Percentiles rank a stretch among this genome's conserved stretches.
Evolutionary conservation across 306 rosid species (phyloP).

Genomic region (Lotus japonicus): DNA sequence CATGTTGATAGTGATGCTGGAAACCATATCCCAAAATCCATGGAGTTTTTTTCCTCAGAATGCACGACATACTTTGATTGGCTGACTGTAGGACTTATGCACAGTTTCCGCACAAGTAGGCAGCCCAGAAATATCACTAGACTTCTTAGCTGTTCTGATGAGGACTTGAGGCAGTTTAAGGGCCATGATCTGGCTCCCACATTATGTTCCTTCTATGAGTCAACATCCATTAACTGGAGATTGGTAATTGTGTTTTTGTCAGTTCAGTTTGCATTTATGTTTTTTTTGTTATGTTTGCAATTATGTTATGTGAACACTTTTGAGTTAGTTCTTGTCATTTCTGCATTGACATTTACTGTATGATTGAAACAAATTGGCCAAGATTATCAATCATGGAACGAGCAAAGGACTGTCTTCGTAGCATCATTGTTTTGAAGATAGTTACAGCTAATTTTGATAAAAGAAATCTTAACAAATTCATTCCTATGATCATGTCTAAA

Average conservation of each 20-base stretch:
- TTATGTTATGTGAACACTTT: background rate
- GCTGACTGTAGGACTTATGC: no score
- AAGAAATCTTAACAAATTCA: background rate
- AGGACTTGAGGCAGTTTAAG: constrained; percentile 57
- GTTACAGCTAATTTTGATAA: background rate
- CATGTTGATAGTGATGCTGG: constrained; percentile 31
- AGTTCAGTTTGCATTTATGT: no score
- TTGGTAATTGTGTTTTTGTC: constrained; percentile 48
- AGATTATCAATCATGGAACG: background rate
- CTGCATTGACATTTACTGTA: background rate
- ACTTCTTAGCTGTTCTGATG: constrained; percentile 86
- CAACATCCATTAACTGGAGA: constrained; percentile 92
- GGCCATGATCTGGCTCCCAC: constrained; percentile 93
- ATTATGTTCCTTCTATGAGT: constrained; percentile 87
- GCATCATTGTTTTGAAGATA: constrained; percentile 6
- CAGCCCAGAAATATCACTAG: background rate
- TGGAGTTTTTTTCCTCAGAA: constrained; percentile 69
- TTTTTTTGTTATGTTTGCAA: no score
- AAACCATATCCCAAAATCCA: constrained; percentile 70
- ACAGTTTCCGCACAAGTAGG: no score
- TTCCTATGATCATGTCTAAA: background rate
- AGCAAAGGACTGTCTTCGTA: background rate
- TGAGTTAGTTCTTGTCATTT: background rate
- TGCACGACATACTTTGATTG: no score
- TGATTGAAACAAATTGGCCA: background rate